phyloP scores from a whole-genome alignment of 2,329 filamentous ascomycete genomes.

The Trichoderma semiorbis region DNA sequence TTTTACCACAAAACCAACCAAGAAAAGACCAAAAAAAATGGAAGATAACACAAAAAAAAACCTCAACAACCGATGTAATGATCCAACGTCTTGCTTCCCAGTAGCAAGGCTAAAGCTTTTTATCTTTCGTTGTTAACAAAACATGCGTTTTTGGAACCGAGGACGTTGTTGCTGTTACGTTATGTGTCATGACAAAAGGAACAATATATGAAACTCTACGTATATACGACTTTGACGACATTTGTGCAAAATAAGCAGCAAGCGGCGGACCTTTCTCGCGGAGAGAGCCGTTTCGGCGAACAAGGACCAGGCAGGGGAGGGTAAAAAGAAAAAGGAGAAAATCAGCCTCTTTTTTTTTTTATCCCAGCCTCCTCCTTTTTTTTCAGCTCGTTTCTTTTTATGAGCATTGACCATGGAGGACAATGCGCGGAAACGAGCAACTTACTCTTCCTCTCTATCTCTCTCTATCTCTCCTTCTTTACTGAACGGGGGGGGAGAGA shows the following conservation, averaged over 20 bases:
- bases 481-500: not conserved
- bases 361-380: not conserved
- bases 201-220: conserved; percentile 17
- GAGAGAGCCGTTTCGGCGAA: not conserved
- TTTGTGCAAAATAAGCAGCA: conserved; percentile 4
- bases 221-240: conserved; percentile 18
- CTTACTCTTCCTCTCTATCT: not conserved
- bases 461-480: not conserved
- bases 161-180: conserved; percentile 8
- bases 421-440: not conserved
- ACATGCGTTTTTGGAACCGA: not conserved
- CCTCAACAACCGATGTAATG: conserved; percentile 13
- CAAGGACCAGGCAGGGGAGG: not conserved
- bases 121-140: conserved; percentile 15
- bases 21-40: not conserved
- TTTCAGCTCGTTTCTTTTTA: not conserved
- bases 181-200: conserved; percentile 17
- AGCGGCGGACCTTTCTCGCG: not conserved
- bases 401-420: not conserved
- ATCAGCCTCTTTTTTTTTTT: not conserved
- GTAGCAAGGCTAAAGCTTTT: conserved; percentile 5
- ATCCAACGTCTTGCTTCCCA: conserved; percentile 14
- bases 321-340: not conserved
- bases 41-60: not conserved
- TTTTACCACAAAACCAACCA: not conserved